Evolutionary conservation across 2,329 filamentous ascomycete species (phyloP), one percentile per base, ranked within the genome.

Genomic region (Cladobotryum mycophilum): DNA sequence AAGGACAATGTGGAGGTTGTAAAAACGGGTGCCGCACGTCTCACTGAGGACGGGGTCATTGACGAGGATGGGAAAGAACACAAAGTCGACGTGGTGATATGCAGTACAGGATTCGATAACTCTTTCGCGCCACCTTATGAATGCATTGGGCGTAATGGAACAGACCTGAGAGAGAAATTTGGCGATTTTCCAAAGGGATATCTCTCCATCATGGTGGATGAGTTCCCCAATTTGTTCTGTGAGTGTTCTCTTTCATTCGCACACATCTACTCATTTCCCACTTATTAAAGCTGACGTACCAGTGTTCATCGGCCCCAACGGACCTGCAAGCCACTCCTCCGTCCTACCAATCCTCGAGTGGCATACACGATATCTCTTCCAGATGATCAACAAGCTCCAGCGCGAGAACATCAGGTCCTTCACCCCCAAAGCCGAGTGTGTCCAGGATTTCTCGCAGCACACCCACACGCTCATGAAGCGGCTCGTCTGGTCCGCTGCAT

Each of bases 41-140:
- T 81, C 40, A 72, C 78, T 2, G 62, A 70, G 11, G 68, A 70
- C 13, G 76, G 77, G 2, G 67, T 81, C 36, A 66, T 76, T 55
- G 68, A 79, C 12, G 66, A 63, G 1, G 70, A 70, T 4, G 76
- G 74, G 14, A 60, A 70, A 45, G 60, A 73, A 13, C 58, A 76
- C 41, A 66, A 75, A 43, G 70, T 80, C 14, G 80, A 82, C 57
- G 71, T 69, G 17, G 74, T 82, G 25, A 67, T 82, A 45, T 80
- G 76, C 55, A 76, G 76, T 18, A 79, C 76, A 0, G 76, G 77
- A 3, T 80, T 78, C 57, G 71, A 79, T 56, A 71, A 71, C n/a
- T 76, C 73, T 1, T 79, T 77, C 59, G 59, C 67, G 5, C 75
- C 76, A 4, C 68, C 70, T 1, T 79, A 77, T 53, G 74, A 74